Percentiles rank a stretch among this genome's conserved stretches.
Conservation (phyloP, 78 protist species). For the Chrysochromulina tobinii region DNA sequence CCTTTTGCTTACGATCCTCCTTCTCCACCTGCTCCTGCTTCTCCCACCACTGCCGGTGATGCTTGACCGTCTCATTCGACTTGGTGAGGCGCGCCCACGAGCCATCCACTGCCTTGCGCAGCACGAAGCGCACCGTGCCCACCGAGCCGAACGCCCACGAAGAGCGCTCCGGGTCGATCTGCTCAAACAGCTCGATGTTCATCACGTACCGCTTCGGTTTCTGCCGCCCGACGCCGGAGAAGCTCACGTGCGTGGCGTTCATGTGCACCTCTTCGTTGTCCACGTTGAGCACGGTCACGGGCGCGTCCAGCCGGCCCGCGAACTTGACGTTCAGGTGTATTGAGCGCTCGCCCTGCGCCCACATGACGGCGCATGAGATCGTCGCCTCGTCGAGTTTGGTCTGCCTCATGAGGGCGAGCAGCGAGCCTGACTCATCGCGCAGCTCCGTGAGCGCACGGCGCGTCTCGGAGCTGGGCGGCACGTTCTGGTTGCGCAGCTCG, state of each 20-base stretch:
- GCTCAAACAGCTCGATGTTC: background rate
- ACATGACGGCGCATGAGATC: background rate
- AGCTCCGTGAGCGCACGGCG: background rate
- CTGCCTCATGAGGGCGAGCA: background rate
- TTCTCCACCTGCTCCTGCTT: background rate
- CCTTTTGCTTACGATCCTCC: background rate
- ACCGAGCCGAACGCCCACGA: background rate
- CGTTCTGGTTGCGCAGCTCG: background rate
- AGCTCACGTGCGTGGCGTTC: background rate
- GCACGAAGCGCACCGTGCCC: background rate
- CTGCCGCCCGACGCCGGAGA: background rate
- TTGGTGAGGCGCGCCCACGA: background rate
- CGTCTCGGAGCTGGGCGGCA: background rate
- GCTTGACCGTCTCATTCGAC: background rate
- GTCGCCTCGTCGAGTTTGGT: background rate
- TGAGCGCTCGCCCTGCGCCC: background rate
- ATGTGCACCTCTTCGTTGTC: background rate
- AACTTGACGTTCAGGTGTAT: background rate
- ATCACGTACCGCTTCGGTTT: background rate
- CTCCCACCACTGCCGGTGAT: conserved; percentile 9
- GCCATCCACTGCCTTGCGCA: background rate
- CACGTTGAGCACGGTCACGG: conserved; percentile 6
- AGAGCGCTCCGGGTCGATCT: background rate
- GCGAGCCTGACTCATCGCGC: background rate
- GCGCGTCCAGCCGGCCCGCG: background rate